Percentiles rank a stretch among this genome's conserved stretches.
Evolutionary conservation across 768 basidiomycete genomes (phyloP).

Genomic region (Phanerochaete carnosa): DNA sequence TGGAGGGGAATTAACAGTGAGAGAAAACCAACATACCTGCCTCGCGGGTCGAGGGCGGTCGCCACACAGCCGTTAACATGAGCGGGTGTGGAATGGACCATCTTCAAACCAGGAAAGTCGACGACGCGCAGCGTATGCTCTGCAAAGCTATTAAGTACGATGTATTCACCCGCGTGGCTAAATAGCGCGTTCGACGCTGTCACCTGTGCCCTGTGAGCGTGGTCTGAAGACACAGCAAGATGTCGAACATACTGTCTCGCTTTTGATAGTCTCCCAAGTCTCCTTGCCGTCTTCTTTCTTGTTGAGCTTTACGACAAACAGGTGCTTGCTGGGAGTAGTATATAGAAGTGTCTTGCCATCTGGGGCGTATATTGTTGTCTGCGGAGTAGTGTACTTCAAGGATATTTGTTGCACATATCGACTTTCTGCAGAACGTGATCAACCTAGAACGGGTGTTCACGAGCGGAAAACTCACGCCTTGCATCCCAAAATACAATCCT

Average conservation of each 20-base stretch:
- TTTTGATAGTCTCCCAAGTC: conserved; percentile 39
- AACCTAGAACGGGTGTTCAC: background rate
- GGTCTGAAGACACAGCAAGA: background rate
- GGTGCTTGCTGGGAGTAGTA: conserved; percentile 54
- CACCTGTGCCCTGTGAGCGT: conserved; percentile 23
- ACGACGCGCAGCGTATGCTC: conserved; percentile 66
- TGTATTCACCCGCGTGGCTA: conserved; percentile 71
- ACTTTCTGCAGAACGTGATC: conserved; percentile 49
- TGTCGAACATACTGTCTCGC: background rate
- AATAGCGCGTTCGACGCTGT: conserved; percentile 68
- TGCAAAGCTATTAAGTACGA: conserved; percentile 62
- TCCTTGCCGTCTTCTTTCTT: conserved; percentile 53
- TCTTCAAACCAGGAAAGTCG: conserved; percentile 59
- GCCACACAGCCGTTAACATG: conserved; percentile 81
- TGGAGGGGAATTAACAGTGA: background rate
- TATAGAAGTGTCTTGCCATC: conserved; percentile 67
- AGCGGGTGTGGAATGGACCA: conserved; percentile 63
- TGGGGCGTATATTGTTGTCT: conserved; percentile 65
- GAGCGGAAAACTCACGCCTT: conserved; percentile 49
- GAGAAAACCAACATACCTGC: conserved; percentile 41
- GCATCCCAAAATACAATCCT: conserved; percentile 83
- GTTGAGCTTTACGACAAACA: conserved; percentile 59
- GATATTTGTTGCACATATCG: conserved; percentile 59
- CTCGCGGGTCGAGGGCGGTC: conserved; percentile 76
- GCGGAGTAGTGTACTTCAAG: conserved; percentile 55